These are phyloP conservation scores for Niveomyces coronatus DNA, from an alignment of 2,329 filamentous ascomycete species.

Conservation along the genomic window DNA sequence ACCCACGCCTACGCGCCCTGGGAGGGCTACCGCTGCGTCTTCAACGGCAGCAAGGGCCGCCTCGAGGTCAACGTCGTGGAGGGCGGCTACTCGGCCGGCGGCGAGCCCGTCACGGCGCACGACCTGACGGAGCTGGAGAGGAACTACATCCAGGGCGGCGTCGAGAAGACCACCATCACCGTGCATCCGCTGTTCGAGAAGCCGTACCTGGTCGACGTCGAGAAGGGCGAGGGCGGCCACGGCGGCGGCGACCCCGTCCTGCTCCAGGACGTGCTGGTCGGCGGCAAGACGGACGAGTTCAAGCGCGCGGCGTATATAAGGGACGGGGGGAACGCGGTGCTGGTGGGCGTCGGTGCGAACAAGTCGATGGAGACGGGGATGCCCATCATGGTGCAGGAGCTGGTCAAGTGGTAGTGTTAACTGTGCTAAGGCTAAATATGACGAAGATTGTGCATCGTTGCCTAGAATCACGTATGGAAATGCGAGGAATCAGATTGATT, in stretches of 20 bases:
- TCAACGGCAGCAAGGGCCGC: constrained; percentile 33
- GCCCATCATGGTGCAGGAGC: constrained; percentile 16
- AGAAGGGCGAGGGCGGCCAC: constrained; percentile 30
- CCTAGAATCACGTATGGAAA: no score
- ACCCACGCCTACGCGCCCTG: constrained; percentile 36
- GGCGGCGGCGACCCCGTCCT: constrained; percentile 36
- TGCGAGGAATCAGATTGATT: no score
- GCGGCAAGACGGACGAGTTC: constrained; percentile 23
- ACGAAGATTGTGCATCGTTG: no score
- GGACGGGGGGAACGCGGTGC: constrained; percentile 33
- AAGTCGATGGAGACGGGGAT: constrained; percentile 23
- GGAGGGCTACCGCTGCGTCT: constrained; percentile 31
- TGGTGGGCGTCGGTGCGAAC: constrained; percentile 34
- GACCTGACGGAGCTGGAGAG: constrained; percentile 11
- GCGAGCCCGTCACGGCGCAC: constrained; percentile 24
- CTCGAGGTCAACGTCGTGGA: constrained; percentile 38
- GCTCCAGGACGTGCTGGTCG: constrained; percentile 32
- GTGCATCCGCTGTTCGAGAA: constrained; percentile 33
- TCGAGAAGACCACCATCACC: constrained; percentile 26
- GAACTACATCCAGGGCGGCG: constrained; percentile 24
- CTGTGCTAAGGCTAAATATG: no score
- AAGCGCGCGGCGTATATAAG: constrained; percentile 32
- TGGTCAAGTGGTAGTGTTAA: constrained; percentile 13
- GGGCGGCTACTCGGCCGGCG: constrained; percentile 32
- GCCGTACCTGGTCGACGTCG: constrained; percentile 30